Evolutionary conservation across 176 grass and related monocot genomes (phyloP).

Genomic region (Poa annua): DNA sequence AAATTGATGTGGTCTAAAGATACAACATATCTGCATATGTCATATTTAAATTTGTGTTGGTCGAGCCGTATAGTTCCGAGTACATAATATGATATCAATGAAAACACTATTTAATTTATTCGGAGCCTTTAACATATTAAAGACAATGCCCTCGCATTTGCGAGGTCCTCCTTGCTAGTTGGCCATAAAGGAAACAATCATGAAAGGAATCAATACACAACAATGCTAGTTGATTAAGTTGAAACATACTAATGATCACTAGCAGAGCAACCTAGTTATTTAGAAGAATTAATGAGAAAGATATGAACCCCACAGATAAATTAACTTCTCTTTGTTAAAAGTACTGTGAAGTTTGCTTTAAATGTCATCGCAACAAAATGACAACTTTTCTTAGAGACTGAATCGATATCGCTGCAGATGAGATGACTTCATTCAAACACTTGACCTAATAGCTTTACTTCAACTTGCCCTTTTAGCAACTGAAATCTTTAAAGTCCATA

Average conservation of each 20-base stretch:
- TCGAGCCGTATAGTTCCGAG: no score
- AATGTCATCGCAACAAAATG: no score
- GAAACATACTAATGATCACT: constrained; percentile 20
- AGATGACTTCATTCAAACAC: constrained; percentile 45
- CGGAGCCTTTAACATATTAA: no score
- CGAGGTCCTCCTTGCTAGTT: no score
- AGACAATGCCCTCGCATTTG: no score
- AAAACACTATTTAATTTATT: no score
- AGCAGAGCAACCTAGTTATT: background rate
- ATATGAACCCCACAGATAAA: constrained; percentile 27
- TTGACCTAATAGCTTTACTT: constrained; percentile 45
- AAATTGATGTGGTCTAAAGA: no score
- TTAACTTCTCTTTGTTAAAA: background rate
- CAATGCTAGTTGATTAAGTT: background rate
- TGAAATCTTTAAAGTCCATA: constrained; percentile 41
- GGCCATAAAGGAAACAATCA: no score
- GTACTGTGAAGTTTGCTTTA: constrained; percentile 3
- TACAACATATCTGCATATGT: no score
- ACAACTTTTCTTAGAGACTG: constrained; percentile 24
- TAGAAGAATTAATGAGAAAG: background rate
- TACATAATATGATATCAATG: no score
- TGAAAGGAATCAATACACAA: constrained; percentile 13
- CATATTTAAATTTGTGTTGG: no score
- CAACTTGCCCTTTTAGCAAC: constrained; percentile 35
- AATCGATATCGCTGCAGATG: background rate